These are phyloP conservation scores for Hymenoscyphus albidus DNA, from an alignment of 2,329 filamentous ascomycete species.

Conservation along the genomic window DNA sequence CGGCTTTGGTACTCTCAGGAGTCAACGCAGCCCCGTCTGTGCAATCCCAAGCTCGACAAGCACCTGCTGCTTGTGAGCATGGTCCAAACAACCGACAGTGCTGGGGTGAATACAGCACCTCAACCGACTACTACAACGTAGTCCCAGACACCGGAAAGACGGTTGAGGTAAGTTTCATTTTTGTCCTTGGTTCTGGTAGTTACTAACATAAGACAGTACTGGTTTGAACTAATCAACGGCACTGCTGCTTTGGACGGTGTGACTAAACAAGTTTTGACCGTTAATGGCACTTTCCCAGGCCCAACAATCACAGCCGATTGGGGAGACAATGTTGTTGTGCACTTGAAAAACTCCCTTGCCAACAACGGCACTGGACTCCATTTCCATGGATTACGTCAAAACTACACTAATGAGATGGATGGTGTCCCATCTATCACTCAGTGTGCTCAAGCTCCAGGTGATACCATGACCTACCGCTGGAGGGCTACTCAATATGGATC, in stretches of 20 bases:
- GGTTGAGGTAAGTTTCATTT: conserved; percentile 45
- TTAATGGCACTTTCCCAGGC: conserved; percentile 36
- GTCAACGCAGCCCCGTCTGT: conserved; percentile 18
- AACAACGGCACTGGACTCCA: conserved; percentile 48
- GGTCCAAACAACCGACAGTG: conserved; percentile 26
- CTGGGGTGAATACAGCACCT: conserved; percentile 39
- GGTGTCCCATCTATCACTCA: conserved; percentile 39
- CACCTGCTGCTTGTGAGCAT: conserved; percentile 22
- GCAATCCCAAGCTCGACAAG: conserved; percentile 10
- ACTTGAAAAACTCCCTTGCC: conserved; percentile 58
- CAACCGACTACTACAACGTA: conserved; percentile 40
- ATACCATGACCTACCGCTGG: conserved; percentile 25
- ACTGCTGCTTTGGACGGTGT: conserved; percentile 37
- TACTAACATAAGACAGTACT: conserved; percentile 18
- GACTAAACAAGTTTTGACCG: conserved; percentile 48
- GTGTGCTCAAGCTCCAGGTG: conserved; percentile 57
- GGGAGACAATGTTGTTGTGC: conserved; percentile 43
- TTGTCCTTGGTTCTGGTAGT: not conserved
- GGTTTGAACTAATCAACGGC: conserved; percentile 26
- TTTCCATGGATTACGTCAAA: conserved; percentile 46
- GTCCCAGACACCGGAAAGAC: conserved; percentile 45
- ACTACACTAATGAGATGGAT: conserved; percentile 42
- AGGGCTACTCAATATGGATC: conserved; percentile 41
- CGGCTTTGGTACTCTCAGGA: conserved; percentile 14
- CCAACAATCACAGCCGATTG: conserved; percentile 30